A percentile compares a stretch with the other conserved stretches of the same genome.
Evolutionary conservation across 352 stramenopile genomes (phyloP).

Genomic region (Pythium guiyangense): DNA sequence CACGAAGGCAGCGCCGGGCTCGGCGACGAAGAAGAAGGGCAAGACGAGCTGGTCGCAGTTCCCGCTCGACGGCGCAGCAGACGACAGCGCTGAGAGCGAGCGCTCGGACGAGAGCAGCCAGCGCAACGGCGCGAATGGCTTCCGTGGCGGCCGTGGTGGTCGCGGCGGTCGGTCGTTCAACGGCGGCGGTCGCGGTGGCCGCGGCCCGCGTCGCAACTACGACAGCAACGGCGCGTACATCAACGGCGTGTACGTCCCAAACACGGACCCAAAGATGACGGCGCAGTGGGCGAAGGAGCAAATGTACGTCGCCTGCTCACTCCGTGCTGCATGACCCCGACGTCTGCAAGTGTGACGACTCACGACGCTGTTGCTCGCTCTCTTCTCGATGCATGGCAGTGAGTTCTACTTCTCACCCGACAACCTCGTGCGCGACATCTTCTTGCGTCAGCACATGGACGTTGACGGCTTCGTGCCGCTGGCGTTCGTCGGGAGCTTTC

Average conservation of each 20-base stretch:
- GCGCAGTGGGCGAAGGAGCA: conserved; percentile 79
- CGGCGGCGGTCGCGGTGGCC: conserved; percentile 17
- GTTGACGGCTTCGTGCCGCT: conserved; percentile 86
- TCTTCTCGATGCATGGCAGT: conserved; percentile 28
- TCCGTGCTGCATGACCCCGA: no score
- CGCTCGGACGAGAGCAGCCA: conserved; percentile 10
- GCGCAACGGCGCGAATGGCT: conserved; percentile 9
- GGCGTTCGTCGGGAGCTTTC: conserved; percentile 88
- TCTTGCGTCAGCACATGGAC: conserved; percentile 85
- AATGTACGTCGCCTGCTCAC: conserved; percentile 76
- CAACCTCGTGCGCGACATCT: conserved; percentile 84
- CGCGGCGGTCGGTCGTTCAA: conserved; percentile 15
- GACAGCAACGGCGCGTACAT: conserved; percentile 62
- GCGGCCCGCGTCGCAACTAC: conserved; percentile 32
- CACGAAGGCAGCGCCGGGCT: conserved; percentile 4
- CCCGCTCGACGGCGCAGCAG: conserved; percentile 26
- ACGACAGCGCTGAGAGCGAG: conserved; percentile 16
- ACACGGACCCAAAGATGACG: conserved; percentile 58
- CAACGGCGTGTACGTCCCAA: conserved; percentile 81
- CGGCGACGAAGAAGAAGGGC: conserved; percentile 45
- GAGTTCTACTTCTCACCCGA: conserved; percentile 86
- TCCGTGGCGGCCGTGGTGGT: conserved; percentile 20
- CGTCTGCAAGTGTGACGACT: conserved; percentile 8
- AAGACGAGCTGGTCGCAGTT: conserved; percentile 79
- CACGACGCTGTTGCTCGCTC: background rate